Evolutionary conservation across 495 filamentous ascomycete genomes (phyloP).

Genomic region (Xylaria scruposa): DNA sequence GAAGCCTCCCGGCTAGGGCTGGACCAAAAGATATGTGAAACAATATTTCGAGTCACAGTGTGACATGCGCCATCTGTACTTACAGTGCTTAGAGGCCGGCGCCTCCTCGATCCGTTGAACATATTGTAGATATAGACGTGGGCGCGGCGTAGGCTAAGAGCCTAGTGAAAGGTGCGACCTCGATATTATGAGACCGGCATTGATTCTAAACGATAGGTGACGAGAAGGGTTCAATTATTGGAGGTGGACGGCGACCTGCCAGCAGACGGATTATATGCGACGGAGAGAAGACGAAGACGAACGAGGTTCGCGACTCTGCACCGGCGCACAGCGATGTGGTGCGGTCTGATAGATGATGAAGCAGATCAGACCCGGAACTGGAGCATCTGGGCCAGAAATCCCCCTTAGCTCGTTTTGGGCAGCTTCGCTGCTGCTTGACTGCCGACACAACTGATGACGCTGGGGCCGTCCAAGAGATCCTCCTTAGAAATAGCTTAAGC

Average conservation of each 20-base stretch:
- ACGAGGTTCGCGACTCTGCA: not conserved
- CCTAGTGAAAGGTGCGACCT: constrained; percentile 31
- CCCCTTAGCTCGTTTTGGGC: not conserved
- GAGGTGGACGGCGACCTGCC: not conserved
- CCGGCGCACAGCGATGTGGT: constrained; percentile 17
- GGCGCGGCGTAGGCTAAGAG: constrained; percentile 34
- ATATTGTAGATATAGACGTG: constrained; percentile 43
- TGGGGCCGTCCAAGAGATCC: not conserved
- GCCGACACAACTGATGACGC: constrained; percentile 11
- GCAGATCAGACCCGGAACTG: not conserved
- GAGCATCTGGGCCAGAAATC: constrained; percentile 10
- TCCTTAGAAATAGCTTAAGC: not conserved
- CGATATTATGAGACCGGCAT: constrained; percentile 33
- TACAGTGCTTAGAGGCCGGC: constrained; percentile 54
- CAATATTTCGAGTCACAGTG: not conserved
- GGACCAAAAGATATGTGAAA: constrained; percentile 1
- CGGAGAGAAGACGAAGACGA: not conserved
- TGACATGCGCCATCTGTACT: constrained; percentile 35
- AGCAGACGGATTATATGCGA: not conserved
- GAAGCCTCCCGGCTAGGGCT: not conserved
- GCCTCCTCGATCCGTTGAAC: constrained; percentile 54
- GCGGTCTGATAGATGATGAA: constrained; percentile 10
- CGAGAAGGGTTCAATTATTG: not conserved
- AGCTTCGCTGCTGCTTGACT: not conserved
- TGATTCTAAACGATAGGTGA: constrained; percentile 22